Conservation (phyloP, 2,329 filamentous ascomycete genomes). For the Cladosporium sp. region DNA sequence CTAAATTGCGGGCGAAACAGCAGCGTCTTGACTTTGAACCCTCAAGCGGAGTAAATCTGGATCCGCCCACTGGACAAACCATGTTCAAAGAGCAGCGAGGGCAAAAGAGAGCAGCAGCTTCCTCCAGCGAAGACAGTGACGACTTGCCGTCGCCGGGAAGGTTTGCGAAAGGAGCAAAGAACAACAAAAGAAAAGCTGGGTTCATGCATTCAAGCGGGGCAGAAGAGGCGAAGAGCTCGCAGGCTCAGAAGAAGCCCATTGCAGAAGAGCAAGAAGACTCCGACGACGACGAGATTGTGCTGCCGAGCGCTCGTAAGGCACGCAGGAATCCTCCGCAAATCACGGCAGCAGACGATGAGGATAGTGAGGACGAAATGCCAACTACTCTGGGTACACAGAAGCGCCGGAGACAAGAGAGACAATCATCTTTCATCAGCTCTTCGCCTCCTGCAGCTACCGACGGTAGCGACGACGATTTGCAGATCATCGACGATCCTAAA, state of each 20-base stretch:
- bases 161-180: neutral
- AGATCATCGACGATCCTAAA: conserved; percentile 18
- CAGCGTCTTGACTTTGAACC: conserved; percentile 28
- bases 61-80: conserved; percentile 3
- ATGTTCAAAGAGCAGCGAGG: conserved; percentile 27
- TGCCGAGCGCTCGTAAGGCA: neutral
- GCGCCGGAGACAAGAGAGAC: conserved; percentile 16
- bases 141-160: conserved; percentile 15
- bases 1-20: conserved; percentile 26
- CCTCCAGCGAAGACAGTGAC: conserved; percentile 21
- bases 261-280: conserved; percentile 6
- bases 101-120: conserved; percentile 8
- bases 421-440: conserved; percentile 23
- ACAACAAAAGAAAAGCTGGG: conserved; percentile 1
- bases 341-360: conserved; percentile 18
- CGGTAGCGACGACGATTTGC: conserved; percentile 28
- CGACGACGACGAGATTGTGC: conserved; percentile 11
- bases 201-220: conserved; percentile 7
- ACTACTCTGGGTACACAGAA: conserved; percentile 25
- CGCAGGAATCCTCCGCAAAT: conserved; percentile 3
- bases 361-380: conserved; percentile 28
- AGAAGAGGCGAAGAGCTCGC: no score
- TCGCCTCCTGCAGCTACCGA: conserved; percentile 21
- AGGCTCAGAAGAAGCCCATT: no score
- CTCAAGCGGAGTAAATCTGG: conserved; percentile 8